These are phyloP conservation scores for Tuber borchii DNA, from an alignment of 495 filamentous ascomycete species.

Conservation along the genomic window DNA sequence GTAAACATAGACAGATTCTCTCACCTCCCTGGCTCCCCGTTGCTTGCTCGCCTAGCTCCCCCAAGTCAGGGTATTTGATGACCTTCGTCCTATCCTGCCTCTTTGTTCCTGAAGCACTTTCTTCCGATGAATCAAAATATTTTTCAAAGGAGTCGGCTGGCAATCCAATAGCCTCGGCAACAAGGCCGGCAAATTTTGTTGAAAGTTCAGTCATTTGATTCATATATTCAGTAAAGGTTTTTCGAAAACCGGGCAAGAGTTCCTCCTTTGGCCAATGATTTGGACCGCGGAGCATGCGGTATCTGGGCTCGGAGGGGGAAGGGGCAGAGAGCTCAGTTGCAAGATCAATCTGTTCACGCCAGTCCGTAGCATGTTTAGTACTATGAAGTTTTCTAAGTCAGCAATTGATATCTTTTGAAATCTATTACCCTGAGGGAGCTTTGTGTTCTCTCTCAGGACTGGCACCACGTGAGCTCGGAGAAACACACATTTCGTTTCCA, in stretches of 20 bases:
- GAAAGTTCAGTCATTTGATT: slow-evolving; percentile 61
- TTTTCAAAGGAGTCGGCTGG: slow-evolving; percentile 64
- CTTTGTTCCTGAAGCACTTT: slow-evolving; percentile 50
- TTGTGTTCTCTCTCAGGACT: slow-evolving; percentile 3
- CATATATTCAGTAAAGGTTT: slow-evolving; percentile 68
- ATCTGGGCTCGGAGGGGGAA: slow-evolving; percentile 57
- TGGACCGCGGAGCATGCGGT: slow-evolving; percentile 73
- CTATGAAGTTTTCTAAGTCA: slow-evolving; percentile 11
- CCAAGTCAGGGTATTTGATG: slow-evolving; percentile 60
- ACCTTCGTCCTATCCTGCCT: slow-evolving; percentile 82
- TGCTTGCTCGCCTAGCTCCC: slow-evolving; percentile 16
- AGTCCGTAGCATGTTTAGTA: slow-evolving; percentile 55
- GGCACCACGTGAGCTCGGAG: background rate
- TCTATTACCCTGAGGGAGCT: background rate
- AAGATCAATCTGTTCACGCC: slow-evolving; percentile 88
- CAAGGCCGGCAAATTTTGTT: slow-evolving; percentile 66
- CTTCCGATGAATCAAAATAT: slow-evolving; percentile 63
- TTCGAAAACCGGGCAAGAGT: slow-evolving; percentile 64
- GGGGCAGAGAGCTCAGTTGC: slow-evolving; percentile 68
- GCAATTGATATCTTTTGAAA: background rate
- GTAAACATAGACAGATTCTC: slow-evolving; percentile 4
- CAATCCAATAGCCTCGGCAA: slow-evolving; percentile 80
- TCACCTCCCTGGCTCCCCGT: slow-evolving; percentile 17
- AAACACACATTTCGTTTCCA: slow-evolving; percentile 51
- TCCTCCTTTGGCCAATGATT: slow-evolving; percentile 80